Evolutionary conservation across 1,284 basidiomycete genomes (phyloP), one percentile per base, ranked within the genome.

Genomic region (Trichosporon sp.): DNA sequence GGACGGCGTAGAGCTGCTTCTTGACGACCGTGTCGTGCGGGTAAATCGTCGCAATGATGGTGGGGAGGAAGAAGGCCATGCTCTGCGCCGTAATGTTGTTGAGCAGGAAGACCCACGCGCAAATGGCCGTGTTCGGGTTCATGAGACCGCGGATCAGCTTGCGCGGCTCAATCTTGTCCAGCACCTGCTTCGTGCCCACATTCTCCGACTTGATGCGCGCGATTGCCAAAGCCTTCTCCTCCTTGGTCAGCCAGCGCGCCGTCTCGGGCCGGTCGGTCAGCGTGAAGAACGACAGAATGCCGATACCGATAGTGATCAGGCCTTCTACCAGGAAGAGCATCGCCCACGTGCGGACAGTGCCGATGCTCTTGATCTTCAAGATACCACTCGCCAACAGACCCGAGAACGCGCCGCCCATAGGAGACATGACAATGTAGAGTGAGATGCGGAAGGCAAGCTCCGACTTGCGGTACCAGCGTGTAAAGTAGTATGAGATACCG

Each of bases 81-180:
- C 75, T 71, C 58, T 77, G 74, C 0, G 76, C 74, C 6, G 73
- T 73, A 40, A 79, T 73, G 72, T 82, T 82, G 70, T 80, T 73
- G 58, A 81, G 65, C 4, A 81, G 59, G 71, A 80, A 80, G 62
- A 78, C 76, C 25, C 74, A 32, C 2, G 76, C 71, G 37, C 70
- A 63, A 19, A 69, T 60, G 19, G 76, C 31, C 0, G 70, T 69
- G 61, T 68, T 69, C 19, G 69, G 68, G 37, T 69, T 68, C 31
- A 66, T 52, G 59, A 78, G 68, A 13, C 73, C 74, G 8, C 66
- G 60, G 13, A 61, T 33, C 33, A 77, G 56, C n/a, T 71, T 70
- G 10, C 59, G 62, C 49, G 11, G 40, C 62, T 67, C 68, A 13
- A 77, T 40, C 61, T 65, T 65, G 64, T 79, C 77, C 56, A 78